Conservation (phyloP, 2,329 filamentous ascomycete species). For the Stagonosporopsis tanaceti region DNA sequence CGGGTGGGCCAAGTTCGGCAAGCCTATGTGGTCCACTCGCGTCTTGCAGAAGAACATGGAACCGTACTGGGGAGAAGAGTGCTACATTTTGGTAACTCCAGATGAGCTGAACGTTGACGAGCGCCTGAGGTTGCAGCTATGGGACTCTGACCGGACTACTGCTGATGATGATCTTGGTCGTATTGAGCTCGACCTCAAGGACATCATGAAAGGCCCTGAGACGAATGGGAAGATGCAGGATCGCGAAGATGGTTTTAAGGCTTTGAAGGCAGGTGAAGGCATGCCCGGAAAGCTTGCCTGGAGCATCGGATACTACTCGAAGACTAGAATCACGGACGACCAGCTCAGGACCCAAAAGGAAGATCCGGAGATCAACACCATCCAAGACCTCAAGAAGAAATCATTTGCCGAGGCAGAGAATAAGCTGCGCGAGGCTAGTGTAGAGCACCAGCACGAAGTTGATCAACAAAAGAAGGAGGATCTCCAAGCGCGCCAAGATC, state of each 20-base stretch:
- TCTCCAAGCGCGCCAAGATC: slow-evolving; percentile 63
- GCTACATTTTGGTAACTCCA: slow-evolving; percentile 72
- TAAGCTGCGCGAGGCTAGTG: slow-evolving; percentile 71
- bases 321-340: slow-evolving; percentile 67
- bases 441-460: slow-evolving; percentile 67
- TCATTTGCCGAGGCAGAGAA: slow-evolving; percentile 62
- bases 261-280: slow-evolving; percentile 69
- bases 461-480: slow-evolving; percentile 74
- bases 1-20: slow-evolving; percentile 80
- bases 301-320: slow-evolving; percentile 76
- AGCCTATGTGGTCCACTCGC: slow-evolving; percentile 71
- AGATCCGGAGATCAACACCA: slow-evolving; percentile 64
- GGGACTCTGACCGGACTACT: slow-evolving; percentile 76
- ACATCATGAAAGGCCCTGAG: slow-evolving; percentile 66
- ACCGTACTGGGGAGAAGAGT: slow-evolving; percentile 75
- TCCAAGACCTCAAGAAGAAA: slow-evolving; percentile 66
- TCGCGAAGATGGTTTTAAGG: slow-evolving; percentile 70
- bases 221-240: slow-evolving; percentile 69
- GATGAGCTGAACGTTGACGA: slow-evolving; percentile 77
- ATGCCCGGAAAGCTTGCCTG: slow-evolving; percentile 75
- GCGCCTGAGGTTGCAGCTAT: slow-evolving; percentile 73
- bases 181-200: slow-evolving; percentile 72
- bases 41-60: slow-evolving; percentile 71
- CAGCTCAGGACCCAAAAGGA: slow-evolving; percentile 70
- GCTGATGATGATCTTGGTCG: slow-evolving; percentile 79